Conservation (phyloP, 2,329 filamentous ascomycete genomes). For the Scortechinia acanthostroma region DNA sequence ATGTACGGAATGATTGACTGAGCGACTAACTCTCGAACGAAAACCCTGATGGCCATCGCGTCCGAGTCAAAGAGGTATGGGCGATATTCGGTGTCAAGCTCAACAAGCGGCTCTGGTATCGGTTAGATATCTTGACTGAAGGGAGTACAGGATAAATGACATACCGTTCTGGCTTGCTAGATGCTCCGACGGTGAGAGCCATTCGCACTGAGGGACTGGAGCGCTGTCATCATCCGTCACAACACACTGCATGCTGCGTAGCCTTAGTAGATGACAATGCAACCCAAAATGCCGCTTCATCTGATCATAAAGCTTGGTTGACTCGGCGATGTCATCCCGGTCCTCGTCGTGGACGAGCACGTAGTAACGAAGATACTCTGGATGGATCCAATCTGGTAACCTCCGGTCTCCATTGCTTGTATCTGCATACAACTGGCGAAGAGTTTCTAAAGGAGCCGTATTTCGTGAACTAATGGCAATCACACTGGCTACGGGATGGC, state of each 20-base stretch:
- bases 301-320: slow-evolving; percentile 59
- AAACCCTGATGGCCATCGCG: slow-evolving; percentile 50
- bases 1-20: slow-evolving; percentile 64
- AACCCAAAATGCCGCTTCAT: slow-evolving; percentile 69
- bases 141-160: too few relatives aligned
- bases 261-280: slow-evolving; percentile 58
- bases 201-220: slow-evolving; percentile 49
- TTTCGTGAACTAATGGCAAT: slow-evolving; percentile 63
- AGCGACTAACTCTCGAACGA: slow-evolving; percentile 60
- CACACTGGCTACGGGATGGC: slow-evolving; percentile 59
- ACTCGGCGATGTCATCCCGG: slow-evolving; percentile 58
- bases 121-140: too few relatives aligned
- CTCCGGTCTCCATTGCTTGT: slow-evolving; percentile 39
- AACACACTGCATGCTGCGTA: slow-evolving; percentile 56
- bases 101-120: background rate
- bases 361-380: slow-evolving; percentile 65
- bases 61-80: slow-evolving; percentile 61
- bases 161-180: slow-evolving; percentile 37
- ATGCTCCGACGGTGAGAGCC: slow-evolving; percentile 58
- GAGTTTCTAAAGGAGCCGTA: slow-evolving; percentile 51
- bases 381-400: slow-evolving; percentile 54
- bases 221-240: slow-evolving; percentile 58
- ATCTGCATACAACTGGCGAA: slow-evolving; percentile 49
- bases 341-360: slow-evolving; percentile 67
- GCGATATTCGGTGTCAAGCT: slow-evolving; percentile 23